Evolutionary conservation across 805 yeast species (phyloP).

Genomic region (Suhomyces sp.): DNA sequence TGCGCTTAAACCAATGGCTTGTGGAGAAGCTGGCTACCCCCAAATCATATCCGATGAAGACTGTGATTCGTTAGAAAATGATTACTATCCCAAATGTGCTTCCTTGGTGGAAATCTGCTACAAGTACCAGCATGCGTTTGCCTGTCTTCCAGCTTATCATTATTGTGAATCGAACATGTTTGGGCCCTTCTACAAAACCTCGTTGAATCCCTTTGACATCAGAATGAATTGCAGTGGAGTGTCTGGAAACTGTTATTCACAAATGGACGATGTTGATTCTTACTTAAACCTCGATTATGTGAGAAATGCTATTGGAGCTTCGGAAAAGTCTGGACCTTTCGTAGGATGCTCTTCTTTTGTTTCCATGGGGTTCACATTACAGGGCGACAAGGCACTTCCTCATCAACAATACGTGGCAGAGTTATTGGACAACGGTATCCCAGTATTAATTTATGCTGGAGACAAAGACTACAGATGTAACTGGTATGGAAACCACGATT

Average conservation of each 20-base stretch:
- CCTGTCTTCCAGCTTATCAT: conserved; percentile 39
- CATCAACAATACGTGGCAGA: conserved; percentile 61
- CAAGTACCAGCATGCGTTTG: conserved; percentile 27
- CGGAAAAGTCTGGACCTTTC: conserved; percentile 38
- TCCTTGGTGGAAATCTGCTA: conserved; percentile 32
- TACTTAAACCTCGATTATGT: conserved; percentile 56
- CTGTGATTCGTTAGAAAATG: conserved; percentile 34
- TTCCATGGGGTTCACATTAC: conserved; percentile 47
- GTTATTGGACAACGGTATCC: conserved; percentile 37
- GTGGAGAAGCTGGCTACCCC: conserved; percentile 44
- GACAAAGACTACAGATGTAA: conserved; percentile 47
- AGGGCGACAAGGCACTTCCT: conserved; percentile 68
- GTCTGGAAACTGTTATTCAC: conserved; percentile 54
- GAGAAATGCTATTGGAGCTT: conserved; percentile 55
- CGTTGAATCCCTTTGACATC: conserved; percentile 64
- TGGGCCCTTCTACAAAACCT: conserved; percentile 43
- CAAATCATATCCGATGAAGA: conserved; percentile 31
- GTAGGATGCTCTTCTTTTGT: conserved; percentile 50
- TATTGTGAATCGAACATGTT: conserved; percentile 30
- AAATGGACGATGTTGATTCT: conserved; percentile 46
- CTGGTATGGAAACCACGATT: conserved; percentile 45
- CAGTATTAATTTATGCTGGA: conserved; percentile 46
- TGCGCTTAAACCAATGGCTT: conserved; percentile 44
- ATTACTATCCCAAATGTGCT: conserved; percentile 32
- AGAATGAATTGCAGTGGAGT: conserved; percentile 51